These are phyloP conservation scores for Fulvia fulva DNA, from an alignment of 2,329 filamentous ascomycete species.

Conservation along the genomic window DNA sequence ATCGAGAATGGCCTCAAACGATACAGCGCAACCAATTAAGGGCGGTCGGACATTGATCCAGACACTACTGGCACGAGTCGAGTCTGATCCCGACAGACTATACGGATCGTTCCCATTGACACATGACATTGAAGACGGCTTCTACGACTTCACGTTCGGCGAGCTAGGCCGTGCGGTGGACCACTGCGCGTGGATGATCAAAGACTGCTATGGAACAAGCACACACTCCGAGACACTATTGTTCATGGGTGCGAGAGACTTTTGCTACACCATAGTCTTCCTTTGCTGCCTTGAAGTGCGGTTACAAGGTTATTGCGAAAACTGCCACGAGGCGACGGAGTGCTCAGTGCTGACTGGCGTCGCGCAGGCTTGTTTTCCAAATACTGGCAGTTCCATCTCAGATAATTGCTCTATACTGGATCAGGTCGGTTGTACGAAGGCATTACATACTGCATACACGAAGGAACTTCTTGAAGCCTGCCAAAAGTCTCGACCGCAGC, in stretches of 20 bases:
- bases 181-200: constrained; percentile 3
- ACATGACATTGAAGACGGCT: constrained; percentile 4
- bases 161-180: constrained; percentile 6
- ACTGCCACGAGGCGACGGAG: too few species aligned
- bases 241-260: constrained; percentile 7
- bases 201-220: neutral
- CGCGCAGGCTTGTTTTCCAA: too few species aligned
- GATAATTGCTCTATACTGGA: too few species aligned
- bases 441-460: too few species aligned
- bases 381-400: too few species aligned
- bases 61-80: neutral
- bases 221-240: constrained; percentile 2
- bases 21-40: neutral
- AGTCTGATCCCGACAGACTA: neutral
- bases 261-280: constrained; percentile 2
- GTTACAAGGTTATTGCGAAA: too few species aligned
- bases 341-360: too few species aligned
- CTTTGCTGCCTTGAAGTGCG: constrained; percentile 5
- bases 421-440: too few species aligned
- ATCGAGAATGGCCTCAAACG: neutral
- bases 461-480: too few species aligned
- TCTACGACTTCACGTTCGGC: constrained; percentile 6
- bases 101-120: constrained; percentile 6
- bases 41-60: neutral
- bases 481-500: too few species aligned